Conservation (phyloP, 2,329 filamentous ascomycete genomes). For the Sphaerulina vaccinii region DNA sequence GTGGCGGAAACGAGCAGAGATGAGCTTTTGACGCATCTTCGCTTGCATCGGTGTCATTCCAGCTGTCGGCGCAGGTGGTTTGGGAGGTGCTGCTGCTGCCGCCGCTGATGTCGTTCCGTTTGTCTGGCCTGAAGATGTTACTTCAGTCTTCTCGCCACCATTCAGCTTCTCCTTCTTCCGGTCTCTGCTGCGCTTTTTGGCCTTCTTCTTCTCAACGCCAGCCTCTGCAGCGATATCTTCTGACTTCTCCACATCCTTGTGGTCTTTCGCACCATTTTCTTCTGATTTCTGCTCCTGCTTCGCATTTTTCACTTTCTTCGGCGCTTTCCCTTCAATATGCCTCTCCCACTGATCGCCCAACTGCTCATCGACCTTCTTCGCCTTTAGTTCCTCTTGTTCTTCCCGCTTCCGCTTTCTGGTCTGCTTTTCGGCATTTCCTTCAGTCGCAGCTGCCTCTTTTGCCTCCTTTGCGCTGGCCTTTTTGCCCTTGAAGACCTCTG, state of each 20-base stretch:
- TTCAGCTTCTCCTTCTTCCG: slow-evolving; percentile 36
- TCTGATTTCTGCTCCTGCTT: slow-evolving; percentile 23
- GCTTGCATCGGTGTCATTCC: slow-evolving; percentile 83
- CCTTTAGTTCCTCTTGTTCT: slow-evolving; percentile 53
- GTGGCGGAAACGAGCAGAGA: slow-evolving; percentile 93
- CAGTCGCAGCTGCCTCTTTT: slow-evolving; percentile 32
- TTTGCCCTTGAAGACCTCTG: slow-evolving; percentile 39
- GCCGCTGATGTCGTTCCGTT: slow-evolving; percentile 19
- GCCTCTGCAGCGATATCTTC: slow-evolving; percentile 7
- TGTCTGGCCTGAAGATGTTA: neutral
- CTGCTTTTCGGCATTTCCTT: slow-evolving; percentile 55
- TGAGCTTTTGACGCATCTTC: slow-evolving; percentile 90
- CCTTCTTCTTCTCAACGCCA: slow-evolving; percentile 35
- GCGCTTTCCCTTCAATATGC: slow-evolving; percentile 68
- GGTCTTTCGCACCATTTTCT: slow-evolving; percentile 16
- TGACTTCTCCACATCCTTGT: slow-evolving; percentile 4
- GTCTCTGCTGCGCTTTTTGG: slow-evolving; percentile 28
- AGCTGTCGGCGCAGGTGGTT: slow-evolving; percentile 36
- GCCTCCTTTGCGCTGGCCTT: slow-evolving; percentile 2
- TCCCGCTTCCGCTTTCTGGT: slow-evolving; percentile 33
- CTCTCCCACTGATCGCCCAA: slow-evolving; percentile 75
- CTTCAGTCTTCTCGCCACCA: slow-evolving; percentile 12
- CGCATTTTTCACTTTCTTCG: slow-evolving; percentile 33
- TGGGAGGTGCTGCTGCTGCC: neutral
- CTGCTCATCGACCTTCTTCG: slow-evolving; percentile 53